Evolutionary conservation across 495 filamentous ascomycete species (phyloP).

Genomic region (Podospora appendiculata): DNA sequence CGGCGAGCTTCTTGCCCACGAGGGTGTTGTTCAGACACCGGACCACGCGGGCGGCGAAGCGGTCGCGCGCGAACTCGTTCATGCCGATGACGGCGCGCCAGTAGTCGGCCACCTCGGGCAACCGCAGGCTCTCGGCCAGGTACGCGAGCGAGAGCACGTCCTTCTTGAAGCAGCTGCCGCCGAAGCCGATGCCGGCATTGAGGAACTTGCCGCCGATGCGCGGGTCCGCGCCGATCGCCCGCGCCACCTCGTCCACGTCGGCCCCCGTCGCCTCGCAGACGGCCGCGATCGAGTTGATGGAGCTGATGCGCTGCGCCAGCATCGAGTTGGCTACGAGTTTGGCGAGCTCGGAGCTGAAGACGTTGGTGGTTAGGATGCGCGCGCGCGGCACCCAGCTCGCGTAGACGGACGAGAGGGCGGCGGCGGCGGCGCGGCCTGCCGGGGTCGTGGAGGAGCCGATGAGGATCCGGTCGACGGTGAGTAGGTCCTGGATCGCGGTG

Average conservation of each 20-base stretch:
- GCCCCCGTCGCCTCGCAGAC: constrained; percentile 73
- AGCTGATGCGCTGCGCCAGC: constrained; percentile 74
- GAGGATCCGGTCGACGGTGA: constrained; percentile 65
- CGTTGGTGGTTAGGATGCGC: constrained; percentile 61
- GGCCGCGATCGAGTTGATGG: constrained; percentile 69
- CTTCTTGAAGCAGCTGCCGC: constrained; percentile 75
- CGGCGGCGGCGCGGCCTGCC: constrained; percentile 53
- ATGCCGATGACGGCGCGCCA: constrained; percentile 66
- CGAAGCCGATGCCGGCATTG: constrained; percentile 69
- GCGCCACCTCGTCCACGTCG: constrained; percentile 61
- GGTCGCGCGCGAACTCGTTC: constrained; percentile 65
- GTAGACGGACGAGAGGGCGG: constrained; percentile 56
- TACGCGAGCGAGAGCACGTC: constrained; percentile 70
- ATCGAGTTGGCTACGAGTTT: constrained; percentile 76
- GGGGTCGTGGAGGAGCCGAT: constrained; percentile 57
- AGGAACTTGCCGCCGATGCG: constrained; percentile 67
- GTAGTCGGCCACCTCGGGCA: constrained; percentile 69
- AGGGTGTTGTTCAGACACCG: constrained; percentile 58
- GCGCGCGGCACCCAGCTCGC: constrained; percentile 56
- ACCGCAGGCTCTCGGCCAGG: constrained; percentile 58
- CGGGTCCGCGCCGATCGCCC: constrained; percentile 57
- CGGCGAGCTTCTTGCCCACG: constrained; percentile 60
- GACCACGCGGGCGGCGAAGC: constrained; percentile 58
- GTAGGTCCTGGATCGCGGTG: constrained; percentile 63
- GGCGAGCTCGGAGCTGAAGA: constrained; percentile 71